Evolutionary conservation across 441 rosid species (phyloP), one percentile per base, ranked within the genome.

Genomic region (Erodium texanum): DNA sequence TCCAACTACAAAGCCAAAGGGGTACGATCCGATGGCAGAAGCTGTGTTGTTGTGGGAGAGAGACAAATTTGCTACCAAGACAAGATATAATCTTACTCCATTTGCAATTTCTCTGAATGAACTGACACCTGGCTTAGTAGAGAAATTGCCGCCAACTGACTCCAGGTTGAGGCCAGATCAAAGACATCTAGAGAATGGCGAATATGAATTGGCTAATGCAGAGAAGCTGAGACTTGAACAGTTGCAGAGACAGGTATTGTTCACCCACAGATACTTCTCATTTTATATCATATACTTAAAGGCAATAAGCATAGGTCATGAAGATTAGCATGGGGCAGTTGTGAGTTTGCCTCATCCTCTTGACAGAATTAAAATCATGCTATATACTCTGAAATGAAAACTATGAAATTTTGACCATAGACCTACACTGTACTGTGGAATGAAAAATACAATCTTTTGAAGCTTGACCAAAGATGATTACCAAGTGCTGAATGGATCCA

Each of bases 121-220:
- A 78, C 84, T 90, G 24, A 86, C 87, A 23, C 82, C 84, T 69
- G 93, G 80, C 43, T 83, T 90, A 11, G 80, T 86, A 93, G 96
- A 87, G 63, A 89, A 78, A 71, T 66, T 90, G 80, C 97, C 97
- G 2, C 96, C 96, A 5, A 90, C 97, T 24, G 97, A 94, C 79
- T 94, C 99, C 29, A 89, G 99, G 79, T 77, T 91, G 59, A 89
- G 99, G 76, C 99, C 99, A 43, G 97, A 94, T 75, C 99, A 91
- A 81, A 85, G 96, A 74, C 90, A 86, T 79, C 74, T 94, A 8
- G 98, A 90, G 74, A 90, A 90, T 58, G 99, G 99, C 54, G 99
- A 91, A 72, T 94, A 91, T 64, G 97, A 94, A 73, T 76, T 82
- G 74, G 97, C 94, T 73, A 89, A 94, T 77, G 87, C 94, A 0